Evolutionary conservation across 192 early-diverging fungal species (phyloP).

Genomic region (Entomortierella parvispora): DNA sequence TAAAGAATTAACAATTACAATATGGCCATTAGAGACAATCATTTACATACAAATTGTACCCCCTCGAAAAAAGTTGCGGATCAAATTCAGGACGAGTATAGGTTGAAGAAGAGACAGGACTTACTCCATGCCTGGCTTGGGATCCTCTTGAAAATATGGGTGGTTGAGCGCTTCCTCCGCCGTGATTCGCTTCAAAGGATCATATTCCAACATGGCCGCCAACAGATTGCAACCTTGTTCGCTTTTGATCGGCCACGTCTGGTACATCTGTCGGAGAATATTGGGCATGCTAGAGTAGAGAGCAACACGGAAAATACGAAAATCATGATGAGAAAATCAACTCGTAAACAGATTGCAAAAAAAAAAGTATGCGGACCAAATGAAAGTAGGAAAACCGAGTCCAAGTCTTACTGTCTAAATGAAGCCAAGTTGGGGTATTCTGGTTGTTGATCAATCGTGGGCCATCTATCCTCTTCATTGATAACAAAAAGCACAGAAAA

Average conservation of each 20-base stretch:
- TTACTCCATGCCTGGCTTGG: slow-evolving; percentile 66
- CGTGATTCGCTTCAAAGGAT: slow-evolving; percentile 79
- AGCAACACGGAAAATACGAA: no score
- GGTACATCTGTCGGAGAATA: slow-evolving; percentile 32
- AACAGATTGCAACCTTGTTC: slow-evolving; percentile 77
- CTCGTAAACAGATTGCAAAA: neutral
- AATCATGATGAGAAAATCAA: no score
- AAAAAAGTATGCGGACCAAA: neutral
- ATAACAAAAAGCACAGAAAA: neutral
- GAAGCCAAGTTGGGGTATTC: slow-evolving; percentile 69
- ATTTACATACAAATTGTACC: neutral
- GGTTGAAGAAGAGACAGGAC: slow-evolving; percentile 5
- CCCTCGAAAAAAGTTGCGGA: neutral
- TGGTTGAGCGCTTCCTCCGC: slow-evolving; percentile 84
- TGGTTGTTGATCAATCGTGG: slow-evolving; percentile 75
- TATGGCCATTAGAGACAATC: neutral
- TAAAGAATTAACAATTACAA: slow-evolving; percentile 4
- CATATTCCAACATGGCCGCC: slow-evolving; percentile 80
- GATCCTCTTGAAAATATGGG: slow-evolving; percentile 84
- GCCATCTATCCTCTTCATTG: slow-evolving; percentile 75
- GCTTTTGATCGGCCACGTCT: slow-evolving; percentile 55
- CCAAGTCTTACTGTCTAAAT: slow-evolving; percentile 64
- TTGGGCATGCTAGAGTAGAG: slow-evolving; percentile 26
- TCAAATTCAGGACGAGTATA: slow-evolving; percentile 11
- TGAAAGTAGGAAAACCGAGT: neutral